Evolutionary conservation across 345 rosid species (phyloP).

Genomic region (Viola odorata): DNA sequence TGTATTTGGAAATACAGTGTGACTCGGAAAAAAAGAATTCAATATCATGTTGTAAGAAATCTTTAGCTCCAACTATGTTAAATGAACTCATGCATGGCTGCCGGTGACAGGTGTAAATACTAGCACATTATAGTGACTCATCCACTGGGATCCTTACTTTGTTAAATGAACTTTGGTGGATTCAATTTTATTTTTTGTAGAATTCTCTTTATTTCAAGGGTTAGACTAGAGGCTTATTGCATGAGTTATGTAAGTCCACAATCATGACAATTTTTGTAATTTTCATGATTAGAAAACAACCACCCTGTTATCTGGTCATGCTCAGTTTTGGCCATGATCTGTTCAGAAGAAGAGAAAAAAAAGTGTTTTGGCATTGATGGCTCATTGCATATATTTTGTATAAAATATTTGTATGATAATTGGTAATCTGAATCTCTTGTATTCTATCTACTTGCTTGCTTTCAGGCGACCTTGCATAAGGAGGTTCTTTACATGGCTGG

Average conservation of each 20-base stretch:
- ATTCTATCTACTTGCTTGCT: not conserved
- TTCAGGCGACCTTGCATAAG: slow-evolving; percentile 86
- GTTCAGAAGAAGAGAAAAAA: not conserved
- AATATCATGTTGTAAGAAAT: not conserved
- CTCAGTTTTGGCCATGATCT: not conserved
- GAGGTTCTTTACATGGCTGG: slow-evolving; percentile 92
- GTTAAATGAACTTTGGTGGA: not conserved
- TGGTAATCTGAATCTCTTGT: not conserved
- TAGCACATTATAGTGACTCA: no score
- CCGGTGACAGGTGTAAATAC: no score
- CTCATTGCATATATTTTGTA: not conserved
- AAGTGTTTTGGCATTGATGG: not conserved
- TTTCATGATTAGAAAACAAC: not conserved
- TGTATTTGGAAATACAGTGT: not conserved
- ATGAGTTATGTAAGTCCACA: not conserved
- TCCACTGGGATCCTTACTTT: no score
- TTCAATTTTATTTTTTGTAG: not conserved
- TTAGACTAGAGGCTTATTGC: not conserved
- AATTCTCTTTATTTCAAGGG: not conserved
- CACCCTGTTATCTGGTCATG: not conserved
- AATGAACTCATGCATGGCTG: not conserved
- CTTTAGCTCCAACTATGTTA: not conserved
- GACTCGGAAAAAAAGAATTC: not conserved
- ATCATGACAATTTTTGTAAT: slow-evolving; percentile 1
- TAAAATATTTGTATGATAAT: not conserved